Evolutionary conservation across 106 monocot genomes (phyloP), one percentile per base, ranked within the genome.

Genomic region (Cymbidium sinense): DNA sequence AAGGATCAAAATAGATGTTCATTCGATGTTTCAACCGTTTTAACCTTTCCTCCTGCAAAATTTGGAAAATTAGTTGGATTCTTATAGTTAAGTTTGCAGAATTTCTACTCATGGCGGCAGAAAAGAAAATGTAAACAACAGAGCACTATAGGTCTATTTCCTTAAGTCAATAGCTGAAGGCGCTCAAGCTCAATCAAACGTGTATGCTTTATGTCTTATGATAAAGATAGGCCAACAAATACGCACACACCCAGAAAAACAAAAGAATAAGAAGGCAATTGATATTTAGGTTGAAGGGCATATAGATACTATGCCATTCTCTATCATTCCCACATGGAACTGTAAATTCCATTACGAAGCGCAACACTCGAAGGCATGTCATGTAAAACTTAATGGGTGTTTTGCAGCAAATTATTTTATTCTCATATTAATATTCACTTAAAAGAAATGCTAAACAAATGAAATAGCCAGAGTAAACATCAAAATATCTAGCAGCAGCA

Each of bases 21-120:
- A 87, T 91, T 25, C 94, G 94, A 70, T 87, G 85, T 80, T 82
- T 94, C 79, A 94, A 67, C 73, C 89, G 85, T 58, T 86, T 83
- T 70, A 91, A 62, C 74, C 88, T 90, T 80, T 87, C 84, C 75
- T 91, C 91, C 93, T 93, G 84, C 75, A 75, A 80, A 34, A 61
- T 23, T 23, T 30, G 21, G 39, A 75, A 41, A 81, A 33, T 76
- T 27, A 76, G 54, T 73, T 34, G 70, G 33, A 34, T 70, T 34
- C 70, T 17, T 19, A 33, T 15, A 34, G 15, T 11, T 65, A 28
- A 28, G 1, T 27, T 27, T 28, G 27, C 9, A 10, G 23, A 29
- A 21, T 64, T 64, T 13, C 64, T 31, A 28, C 27, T 65, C 25
- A 65, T 27, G 64, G 13, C 9, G 29, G 64, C 9, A 65, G 8